A percentile compares a stretch with the other conserved stretches of the same genome.
These are phyloP conservation scores for Neonectria magnoliae DNA, from an alignment of 2,329 filamentous ascomycete genomes.

Conservation along the genomic window DNA sequence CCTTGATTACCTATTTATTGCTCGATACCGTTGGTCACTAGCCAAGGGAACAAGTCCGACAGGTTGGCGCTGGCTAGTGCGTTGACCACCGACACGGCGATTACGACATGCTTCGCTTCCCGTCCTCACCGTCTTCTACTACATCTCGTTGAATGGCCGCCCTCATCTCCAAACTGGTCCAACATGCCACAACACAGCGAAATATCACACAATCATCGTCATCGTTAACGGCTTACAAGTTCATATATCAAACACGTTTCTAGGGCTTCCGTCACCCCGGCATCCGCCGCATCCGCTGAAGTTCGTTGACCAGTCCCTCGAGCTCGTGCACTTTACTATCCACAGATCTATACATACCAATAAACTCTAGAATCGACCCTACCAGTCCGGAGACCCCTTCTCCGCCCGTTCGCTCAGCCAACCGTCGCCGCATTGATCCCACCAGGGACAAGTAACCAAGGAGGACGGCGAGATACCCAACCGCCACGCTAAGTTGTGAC, in stretches of 20 bases:
- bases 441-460: constrained; percentile 81
- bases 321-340: constrained; percentile 55
- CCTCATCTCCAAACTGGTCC: not conserved
- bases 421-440: constrained; percentile 54
- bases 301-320: constrained; percentile 51
- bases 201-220: not conserved
- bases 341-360: constrained; percentile 60
- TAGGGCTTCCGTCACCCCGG: constrained; percentile 14
- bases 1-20: not conserved
- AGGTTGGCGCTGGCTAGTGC: not conserved
- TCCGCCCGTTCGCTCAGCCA: constrained; percentile 54
- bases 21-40: not conserved
- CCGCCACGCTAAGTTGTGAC: constrained; percentile 80
- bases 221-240: constrained; percentile 20
- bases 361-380: constrained; percentile 65
- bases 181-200: not conserved
- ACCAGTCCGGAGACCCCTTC: constrained; percentile 58
- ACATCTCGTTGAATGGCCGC: not conserved
- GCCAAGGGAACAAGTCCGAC: not conserved
- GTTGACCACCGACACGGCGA: not conserved
- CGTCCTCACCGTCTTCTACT: constrained; percentile 3
- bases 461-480: constrained; percentile 87
- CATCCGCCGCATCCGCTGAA: constrained; percentile 41
- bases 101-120: not conserved
- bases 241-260: constrained; percentile 1